phyloP scores from a whole-genome alignment of 1,284 basidiomycete species.

The Neotropicomus parvogracilis region DNA sequence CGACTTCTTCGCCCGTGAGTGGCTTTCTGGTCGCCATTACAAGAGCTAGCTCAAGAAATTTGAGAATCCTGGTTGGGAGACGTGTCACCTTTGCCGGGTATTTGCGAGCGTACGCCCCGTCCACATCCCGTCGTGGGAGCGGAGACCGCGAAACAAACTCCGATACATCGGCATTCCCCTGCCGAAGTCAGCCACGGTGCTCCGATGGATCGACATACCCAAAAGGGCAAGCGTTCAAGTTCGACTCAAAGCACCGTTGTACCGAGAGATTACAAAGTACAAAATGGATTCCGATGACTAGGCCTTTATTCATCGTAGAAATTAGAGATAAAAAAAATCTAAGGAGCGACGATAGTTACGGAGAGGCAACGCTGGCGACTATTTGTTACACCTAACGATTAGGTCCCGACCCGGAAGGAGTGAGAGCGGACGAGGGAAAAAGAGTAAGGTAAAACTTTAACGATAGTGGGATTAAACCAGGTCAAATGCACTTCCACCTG shows the following conservation, averaged over 20 bases:
- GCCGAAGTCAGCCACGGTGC: not conserved
- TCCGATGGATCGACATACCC: constrained; percentile 12
- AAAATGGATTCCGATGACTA: constrained; percentile 4
- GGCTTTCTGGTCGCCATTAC: constrained; percentile 21
- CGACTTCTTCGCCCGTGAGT: constrained; percentile 49
- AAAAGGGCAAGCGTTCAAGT: constrained; percentile 13
- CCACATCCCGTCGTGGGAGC: constrained; percentile 11
- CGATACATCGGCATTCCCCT: not conserved
- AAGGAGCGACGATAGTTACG: constrained; percentile 22
- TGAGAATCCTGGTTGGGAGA: not conserved
- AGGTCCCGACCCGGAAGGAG: not conserved
- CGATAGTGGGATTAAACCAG: constrained; percentile 36
- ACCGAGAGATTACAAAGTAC: not conserved
- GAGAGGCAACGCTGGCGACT: constrained; percentile 16
- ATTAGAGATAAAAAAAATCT: constrained; percentile 25
- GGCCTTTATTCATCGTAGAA: constrained; percentile 14
- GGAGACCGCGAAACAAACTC: constrained; percentile 1
- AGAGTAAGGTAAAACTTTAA: not conserved
- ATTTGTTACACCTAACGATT: constrained; percentile 22
- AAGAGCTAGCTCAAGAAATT: not conserved
- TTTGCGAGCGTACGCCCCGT: no score
- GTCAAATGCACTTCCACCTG: constrained; percentile 58
- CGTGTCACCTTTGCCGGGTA: no score
- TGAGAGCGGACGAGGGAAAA: not conserved
- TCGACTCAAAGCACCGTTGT: not conserved